A percentile compares a stretch with the other conserved stretches of the same genome.
Conservation (phyloP, 495 filamentous ascomycete genomes). For the Immersiella caudata region DNA sequence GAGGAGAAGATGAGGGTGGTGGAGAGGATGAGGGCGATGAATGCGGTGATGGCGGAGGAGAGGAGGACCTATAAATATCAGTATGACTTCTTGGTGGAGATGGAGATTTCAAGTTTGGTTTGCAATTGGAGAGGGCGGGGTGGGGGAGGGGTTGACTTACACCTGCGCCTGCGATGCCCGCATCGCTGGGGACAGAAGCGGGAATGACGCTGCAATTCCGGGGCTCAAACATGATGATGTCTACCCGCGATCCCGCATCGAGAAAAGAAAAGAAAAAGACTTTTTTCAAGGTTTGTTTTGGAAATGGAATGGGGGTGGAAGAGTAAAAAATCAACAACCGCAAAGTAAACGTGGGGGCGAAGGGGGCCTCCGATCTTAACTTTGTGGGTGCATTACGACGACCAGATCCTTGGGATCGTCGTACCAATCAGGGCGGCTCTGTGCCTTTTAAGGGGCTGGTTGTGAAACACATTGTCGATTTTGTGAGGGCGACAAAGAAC, state of each 20-base stretch:
- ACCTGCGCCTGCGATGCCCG: conserved; percentile 60
- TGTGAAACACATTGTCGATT: neutral
- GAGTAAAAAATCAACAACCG: neutral
- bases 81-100: too few relatives aligned
- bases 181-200: conserved; percentile 48
- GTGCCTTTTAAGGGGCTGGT: neutral
- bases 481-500: neutral
- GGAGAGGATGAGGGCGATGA: conserved; percentile 47
- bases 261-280: neutral
- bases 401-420: neutral
- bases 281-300: neutral
- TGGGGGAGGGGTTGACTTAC: conserved; percentile 42
- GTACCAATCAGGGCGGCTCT: neutral
- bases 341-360: neutral
- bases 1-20: conserved; percentile 53
- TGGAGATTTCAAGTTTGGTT: conserved; percentile 25
- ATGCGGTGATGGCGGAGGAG: conserved; percentile 61
- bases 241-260: neutral
- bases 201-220: conserved; percentile 54
- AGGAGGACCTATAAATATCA: conserved; percentile 58
- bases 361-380: neutral
- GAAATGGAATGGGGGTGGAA: conserved; percentile 1
- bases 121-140: neutral
- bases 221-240: conserved; percentile 26
- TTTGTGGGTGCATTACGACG: neutral